Evolutionary conservation across 2,329 filamentous ascomycete genomes (phyloP), one percentile per base, ranked within the genome.

Genomic region (Epichloe sibirici): DNA sequence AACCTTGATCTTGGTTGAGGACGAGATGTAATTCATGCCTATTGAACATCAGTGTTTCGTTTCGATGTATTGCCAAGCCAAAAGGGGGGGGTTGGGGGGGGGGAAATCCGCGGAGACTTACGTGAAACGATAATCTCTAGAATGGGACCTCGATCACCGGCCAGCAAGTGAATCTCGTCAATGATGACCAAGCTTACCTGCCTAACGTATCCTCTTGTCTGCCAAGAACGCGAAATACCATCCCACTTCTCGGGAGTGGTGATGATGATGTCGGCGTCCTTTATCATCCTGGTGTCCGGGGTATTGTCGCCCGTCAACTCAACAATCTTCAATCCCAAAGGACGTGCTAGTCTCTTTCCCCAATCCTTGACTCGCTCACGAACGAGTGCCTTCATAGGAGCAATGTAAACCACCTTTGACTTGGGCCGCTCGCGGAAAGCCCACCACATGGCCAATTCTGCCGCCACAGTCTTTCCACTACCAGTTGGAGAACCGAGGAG

Each of bases 231-330:
- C 61, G 89, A 95, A 60, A 98, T 97, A 79, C 94, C 94, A 65
- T 98, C 94, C 93, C 93, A 98, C 67, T 98, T 98, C 71, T 98
- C 93, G n/a, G 93, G 94, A 0, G 94, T 98, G 0, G 93, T 98
- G 62, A 98, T 90, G 61, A 98, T 98, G 56, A 98, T 89, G 65
- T 98, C 93, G 3, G 93, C 93, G 64, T 97, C 86, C 60, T 90
- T 82, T 61, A 98, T 98, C 0, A 91, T 96, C 49, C 89, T 79
- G 0, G 93, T 98, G 64, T 98, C 93, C 0, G 94, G 94, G 0
- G 94, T 98, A 63, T 97, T 98, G 71, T 98, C 93, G 74, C 75
- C 90, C 12, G 94, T 98, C 72, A 98, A 74, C 69, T 98, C 93
- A 15, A 98, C 93, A 21, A 98, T 74, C 68, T 89, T 94, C 57